Base-by-base conservation (phyloP, 768 basidiomycete genomes). In the Boletales sp. region DNA sequence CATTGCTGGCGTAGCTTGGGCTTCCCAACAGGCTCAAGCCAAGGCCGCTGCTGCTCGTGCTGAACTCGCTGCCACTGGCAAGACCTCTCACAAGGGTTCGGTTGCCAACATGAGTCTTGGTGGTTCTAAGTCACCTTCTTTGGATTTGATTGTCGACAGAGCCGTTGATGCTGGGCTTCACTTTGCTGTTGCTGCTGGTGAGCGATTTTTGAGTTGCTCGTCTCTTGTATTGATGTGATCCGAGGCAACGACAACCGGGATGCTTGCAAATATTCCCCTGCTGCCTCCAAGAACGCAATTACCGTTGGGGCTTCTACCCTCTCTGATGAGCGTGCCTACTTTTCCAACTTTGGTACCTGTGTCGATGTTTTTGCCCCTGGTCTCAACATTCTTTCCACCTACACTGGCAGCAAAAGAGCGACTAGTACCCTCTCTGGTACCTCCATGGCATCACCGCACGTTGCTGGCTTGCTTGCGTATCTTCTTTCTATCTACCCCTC, bases 81-180 rank as follows among this genome's bases (percentile, higher is more conserved):
- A 80, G 73, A 87, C 86, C 48, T 72, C 71, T 39, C 90, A 95
- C 79, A 94, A 93, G 75, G 96, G 96, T 19, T 93, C 92, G 15
- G 93, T 94, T 46, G 90, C 87, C 44, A 95, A 95, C 78, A 96
- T 99, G 96, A 89, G 86, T 67, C 86, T 99, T 46, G 96, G 96
- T 55, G 96, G 96, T 61, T 91, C 92, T 51, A 95, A 94, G 74
- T 91, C 90, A 6, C 78, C 73, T 18, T 80, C 90, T 32, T 79
- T 98, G 45, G 93, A 99, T 55, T 76, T 78, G 19, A 83, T 86
- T 45, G 92, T 99, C 54, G 84, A 98, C 73, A 74, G 72, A 44
- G 93, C 96, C 41, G 91, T 95, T 48, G 78, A 82, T 9, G 54
- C 67, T 33, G 96, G 96, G 35, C 78, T 99, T 32, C 93, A 97